Base-by-base conservation (phyloP, 345 rosid species). In the Sonneratia alba region DNA sequence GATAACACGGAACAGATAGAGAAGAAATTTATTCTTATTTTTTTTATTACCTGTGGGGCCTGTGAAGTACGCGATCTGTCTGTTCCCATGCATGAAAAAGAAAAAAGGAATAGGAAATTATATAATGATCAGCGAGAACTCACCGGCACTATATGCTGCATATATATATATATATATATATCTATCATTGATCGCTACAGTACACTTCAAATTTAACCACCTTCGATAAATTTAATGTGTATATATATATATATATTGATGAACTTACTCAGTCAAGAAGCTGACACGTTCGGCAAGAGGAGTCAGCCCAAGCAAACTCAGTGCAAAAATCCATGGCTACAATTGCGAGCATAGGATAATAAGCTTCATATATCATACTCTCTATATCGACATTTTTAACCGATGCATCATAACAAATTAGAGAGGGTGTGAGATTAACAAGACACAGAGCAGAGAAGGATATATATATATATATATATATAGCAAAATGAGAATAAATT, bases 251-350 rank as follows among this genome's bases (percentile, higher is more conserved):
- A 42, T 42, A 42, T 42, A 9, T 42, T 42, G 45, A 42, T 42
- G 34, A 45, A 76, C 91, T 80, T 83, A 91, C 98, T 94, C 98
- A 0, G 97, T 91, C 70, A 91, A 85, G 78, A 91, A 91, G 86
- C 97, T 91, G 78, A 91, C 89, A 49, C 94, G 89, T 77, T 91
- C 97, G 61, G 97, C 97, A 22, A 91, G 85, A 22, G 97, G 97
- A 7, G 86, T 69, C 70, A 91, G 86, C 63, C 97, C 97, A 14
- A 91, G 83, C 81, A 91, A 83, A 74, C 97, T 89, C 81, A 87
- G 83, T 70, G 87, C 88, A 79, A 91, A 91, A 21, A 94, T 79
- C 98, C 98, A 94, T 34, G 88, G 81, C 95, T 87, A 59, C 10
- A 42, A 5, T 4, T 42, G 6, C 45, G 10, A 27, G 32, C 71